Percentiles rank a stretch among this genome's conserved stretches.
Evolutionary conservation across 129 eudicot species (phyloP).

Genomic region (Saussurea involucrata): DNA sequence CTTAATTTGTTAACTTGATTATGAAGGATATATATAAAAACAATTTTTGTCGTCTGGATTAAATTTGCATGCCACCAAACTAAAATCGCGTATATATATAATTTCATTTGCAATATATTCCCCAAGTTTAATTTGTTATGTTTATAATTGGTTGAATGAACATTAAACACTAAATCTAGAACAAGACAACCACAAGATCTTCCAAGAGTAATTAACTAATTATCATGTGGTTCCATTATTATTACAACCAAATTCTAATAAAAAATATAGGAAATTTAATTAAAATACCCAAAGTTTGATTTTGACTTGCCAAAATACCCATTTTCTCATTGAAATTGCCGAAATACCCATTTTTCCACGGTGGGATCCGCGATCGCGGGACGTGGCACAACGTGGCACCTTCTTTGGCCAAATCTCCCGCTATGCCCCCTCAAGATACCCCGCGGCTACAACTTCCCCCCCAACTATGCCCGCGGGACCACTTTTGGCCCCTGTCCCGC

Average conservation of each 20-base stretch:
- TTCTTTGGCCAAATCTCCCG: too few species aligned
- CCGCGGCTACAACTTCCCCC: too few species aligned
- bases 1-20: neutral
- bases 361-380: too few species aligned
- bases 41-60: neutral
- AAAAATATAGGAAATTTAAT: too few species aligned
- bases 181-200: slow-evolving; percentile 24
- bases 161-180: slow-evolving; percentile 16
- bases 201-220: slow-evolving; percentile 1
- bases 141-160: slow-evolving; percentile 20
- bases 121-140: slow-evolving; percentile 8
- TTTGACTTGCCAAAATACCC: too few species aligned
- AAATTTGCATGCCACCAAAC: neutral
- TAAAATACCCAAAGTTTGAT: too few species aligned
- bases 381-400: too few species aligned
- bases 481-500: too few species aligned
- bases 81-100: neutral
- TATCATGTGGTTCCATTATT: neutral
- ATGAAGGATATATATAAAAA: slow-evolving; percentile 3
- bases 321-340: too few species aligned
- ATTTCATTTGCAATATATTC: slow-evolving; percentile 13
- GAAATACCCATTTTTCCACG: too few species aligned
- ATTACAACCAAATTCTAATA: neutral
- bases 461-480: too few species aligned
- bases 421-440: too few species aligned